Base-by-base conservation (phyloP, 768 basidiomycete genomes). In the Xerocomellus dryophilus region DNA sequence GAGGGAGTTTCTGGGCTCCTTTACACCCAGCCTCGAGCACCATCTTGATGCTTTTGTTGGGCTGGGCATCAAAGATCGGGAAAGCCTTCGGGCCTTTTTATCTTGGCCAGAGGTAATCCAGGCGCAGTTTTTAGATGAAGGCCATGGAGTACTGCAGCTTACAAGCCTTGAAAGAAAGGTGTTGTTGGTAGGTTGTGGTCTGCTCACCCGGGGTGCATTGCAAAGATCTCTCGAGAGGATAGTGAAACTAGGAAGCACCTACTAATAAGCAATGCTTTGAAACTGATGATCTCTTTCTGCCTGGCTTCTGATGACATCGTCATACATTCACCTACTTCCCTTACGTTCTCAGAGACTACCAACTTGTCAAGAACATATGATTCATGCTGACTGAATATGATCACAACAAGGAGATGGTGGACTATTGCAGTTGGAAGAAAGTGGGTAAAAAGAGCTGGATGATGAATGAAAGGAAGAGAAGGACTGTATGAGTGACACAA, bases 361-460 rank as follows among this genome's bases (percentile, higher is more conserved):
- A 39, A 44, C 45, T 47, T 32, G 41, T 31, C 39, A 43, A 51
- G 54, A 54, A 55, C 36, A 47, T 51, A 44, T 52, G 53, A 55
- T 61, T 60, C 43, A 56, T 63, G 69, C 53, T 48, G 47, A 52
- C 53, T 58, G 57, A 57, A 57, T 59, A 58, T 63, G 58, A 61
- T 66, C 57, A 59, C 58, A 57, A 55, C 64, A 60, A 50, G 39
- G 53, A 58, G 44, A 66, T 62, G 57, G 36, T 57, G 53, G 45
- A 56, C 57, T 59, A 61, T 61, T 62, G 66, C 62, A 53, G 56
- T 63, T 45, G 56, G 51, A 57, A 66, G 56, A 54, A 66, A 59
- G 51, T 56, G 48, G 55, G 56, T 55, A 56, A 51, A 46, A 55
- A 53, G 49, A 51, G 41, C 50, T 35, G 49, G 45, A 51, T 59